phyloP scores from a whole-genome alignment of 1,284 basidiomycete species.

The Lentinula novae-zelandiae region DNA sequence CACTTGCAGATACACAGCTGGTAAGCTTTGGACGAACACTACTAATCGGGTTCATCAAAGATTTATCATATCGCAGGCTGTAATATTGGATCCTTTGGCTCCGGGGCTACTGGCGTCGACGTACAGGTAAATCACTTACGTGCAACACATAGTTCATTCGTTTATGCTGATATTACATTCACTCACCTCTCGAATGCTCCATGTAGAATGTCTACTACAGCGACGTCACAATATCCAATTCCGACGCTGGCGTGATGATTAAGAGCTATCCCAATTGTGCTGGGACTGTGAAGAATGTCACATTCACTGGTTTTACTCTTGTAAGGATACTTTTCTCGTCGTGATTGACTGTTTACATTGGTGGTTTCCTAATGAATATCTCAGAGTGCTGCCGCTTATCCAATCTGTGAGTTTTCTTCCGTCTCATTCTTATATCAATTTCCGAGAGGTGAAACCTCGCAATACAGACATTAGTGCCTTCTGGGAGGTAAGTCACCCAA shows the following conservation, averaged over 20 bases:
- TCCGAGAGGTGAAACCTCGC: no score
- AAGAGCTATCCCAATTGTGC: slow-evolving; percentile 20
- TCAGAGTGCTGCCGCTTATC: slow-evolving; percentile 5
- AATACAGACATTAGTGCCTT: slow-evolving; percentile 16
- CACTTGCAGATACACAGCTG: slow-evolving; percentile 18
- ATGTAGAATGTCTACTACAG: slow-evolving; percentile 19
- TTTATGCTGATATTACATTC: no score
- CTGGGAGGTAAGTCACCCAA: slow-evolving; percentile 11
- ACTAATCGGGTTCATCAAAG: no score
- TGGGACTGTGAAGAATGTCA: slow-evolving; percentile 20
- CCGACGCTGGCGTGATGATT: slow-evolving; percentile 19
- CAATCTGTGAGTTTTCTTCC: not conserved
- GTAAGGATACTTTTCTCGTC: not conserved
- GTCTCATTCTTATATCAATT: no score
- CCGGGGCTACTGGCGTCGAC: slow-evolving; percentile 9
- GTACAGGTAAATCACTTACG: not conserved
- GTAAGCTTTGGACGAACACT: not conserved
- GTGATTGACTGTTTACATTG: not conserved
- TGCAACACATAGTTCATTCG: no score
- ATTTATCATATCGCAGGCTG: slow-evolving; percentile 12
- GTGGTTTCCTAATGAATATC: not conserved
- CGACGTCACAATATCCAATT: slow-evolving; percentile 20
- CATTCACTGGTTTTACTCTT: slow-evolving; percentile 12
- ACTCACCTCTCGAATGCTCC: no score
- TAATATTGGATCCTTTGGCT: slow-evolving; percentile 22